Base-by-base conservation (phyloP, 805 yeast genomes). In the Suhomyces pyralidae region DNA sequence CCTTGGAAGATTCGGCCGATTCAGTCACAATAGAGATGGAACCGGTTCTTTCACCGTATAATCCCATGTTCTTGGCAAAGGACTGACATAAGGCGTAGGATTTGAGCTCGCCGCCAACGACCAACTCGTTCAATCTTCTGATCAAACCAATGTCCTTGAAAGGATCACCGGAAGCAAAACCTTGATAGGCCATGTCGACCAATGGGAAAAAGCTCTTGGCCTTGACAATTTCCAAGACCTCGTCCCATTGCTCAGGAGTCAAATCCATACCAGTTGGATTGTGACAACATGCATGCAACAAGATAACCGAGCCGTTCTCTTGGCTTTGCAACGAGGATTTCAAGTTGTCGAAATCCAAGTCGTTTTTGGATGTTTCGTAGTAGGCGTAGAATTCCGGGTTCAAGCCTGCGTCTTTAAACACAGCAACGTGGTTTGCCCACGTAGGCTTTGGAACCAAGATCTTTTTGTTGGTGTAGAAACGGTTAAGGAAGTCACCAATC, bases 231-330 rank as follows among this genome's bases (percentile, higher is more conserved):
- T 85, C 82, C 61, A 88, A 77, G 40, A 93, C 88, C 67, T 80
- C 71, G 55, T 80, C 77, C 97, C 97, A 91, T 67, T 92, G 90
- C 57, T 83, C 88, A 25, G 73, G 70, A 15, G 90, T 83, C 55
- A 96, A 94, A 67, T 92, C 97, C 68, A 92, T 84, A 58, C 97
- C 98, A 17, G 97, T 93, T 51, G 98, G 98, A 77, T 92, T 93
- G 76, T 92, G 97, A 64, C 97, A 94, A 68, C 97, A 91, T 7
- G 97, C 97, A 70, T 92, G 98, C 55, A 92, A 80, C 52, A 92
- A 77, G 20, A 91, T 85, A 50, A 83, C 80, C 20, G 86, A 76
- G 25, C 87, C 89, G 32, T 73, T 73, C 28, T 80, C 80, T 40
- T 85, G 84, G 34, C 68, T 63, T 22, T 74, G 61, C 46, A 91